Evolutionary conservation across 345 rosid species (phyloP).

Genomic region (Citrus unshiu): DNA sequence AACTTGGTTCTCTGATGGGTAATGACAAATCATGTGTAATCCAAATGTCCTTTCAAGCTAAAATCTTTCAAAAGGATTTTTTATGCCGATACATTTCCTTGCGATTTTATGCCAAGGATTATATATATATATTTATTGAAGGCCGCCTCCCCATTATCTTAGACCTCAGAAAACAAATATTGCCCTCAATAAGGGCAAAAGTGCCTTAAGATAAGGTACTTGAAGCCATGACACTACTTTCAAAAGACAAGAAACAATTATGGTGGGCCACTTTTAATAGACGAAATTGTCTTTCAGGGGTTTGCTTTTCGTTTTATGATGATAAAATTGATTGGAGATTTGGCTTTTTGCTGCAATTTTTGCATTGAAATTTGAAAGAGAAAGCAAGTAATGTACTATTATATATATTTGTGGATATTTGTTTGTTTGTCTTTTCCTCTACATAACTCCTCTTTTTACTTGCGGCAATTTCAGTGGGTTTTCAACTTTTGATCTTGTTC

Average conservation of each 20-base stretch:
- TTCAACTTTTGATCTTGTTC: constrained; percentile 6
- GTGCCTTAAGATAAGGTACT: not conserved
- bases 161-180: not conserved
- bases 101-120: not conserved
- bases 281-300: not conserved
- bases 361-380: constrained; percentile 1
- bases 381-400: not conserved
- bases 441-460: not conserved
- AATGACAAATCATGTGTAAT: constrained; percentile 1
- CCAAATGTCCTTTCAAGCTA: constrained; percentile 22
- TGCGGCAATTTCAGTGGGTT: not conserved
- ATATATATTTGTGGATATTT: not conserved
- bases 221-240: too few species aligned
- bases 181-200: not conserved
- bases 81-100: not conserved
- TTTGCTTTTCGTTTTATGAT: not conserved
- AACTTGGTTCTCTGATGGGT: not conserved
- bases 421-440: constrained; percentile 6
- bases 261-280: constrained; percentile 17
- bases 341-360: constrained; percentile 32
- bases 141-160: too few species aligned
- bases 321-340: constrained; percentile 33
- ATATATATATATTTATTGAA: too few species aligned
- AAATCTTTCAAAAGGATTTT: not conserved
- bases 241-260: not conserved